Evolutionary conservation across 345 rosid genomes (phyloP).

Genomic region (Linum trigynum): DNA sequence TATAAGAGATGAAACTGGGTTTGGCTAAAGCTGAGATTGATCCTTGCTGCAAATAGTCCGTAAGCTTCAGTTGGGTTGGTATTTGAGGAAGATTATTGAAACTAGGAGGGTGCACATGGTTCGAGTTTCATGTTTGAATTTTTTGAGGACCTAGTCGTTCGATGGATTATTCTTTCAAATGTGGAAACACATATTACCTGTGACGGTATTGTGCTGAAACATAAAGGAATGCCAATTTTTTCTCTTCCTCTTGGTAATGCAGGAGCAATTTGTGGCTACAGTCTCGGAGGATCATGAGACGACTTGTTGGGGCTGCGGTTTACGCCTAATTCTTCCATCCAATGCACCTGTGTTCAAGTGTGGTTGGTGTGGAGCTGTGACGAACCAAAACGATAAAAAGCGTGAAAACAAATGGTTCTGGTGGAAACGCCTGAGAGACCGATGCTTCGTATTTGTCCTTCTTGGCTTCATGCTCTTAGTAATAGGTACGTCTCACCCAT

Average conservation of each 20-base stretch:
- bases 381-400: conserved; percentile 38
- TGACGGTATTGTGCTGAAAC: background rate
- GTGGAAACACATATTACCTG: too few species aligned
- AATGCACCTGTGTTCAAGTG: conserved; percentile 63
- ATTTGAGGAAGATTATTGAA: background rate
- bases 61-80: background rate
- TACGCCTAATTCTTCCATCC: conserved; percentile 62
- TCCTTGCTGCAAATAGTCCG: too few species aligned
- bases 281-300: conserved; percentile 48
- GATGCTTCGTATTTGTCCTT: conserved; percentile 57
- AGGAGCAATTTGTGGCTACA: conserved; percentile 45
- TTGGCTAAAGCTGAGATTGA: too few species aligned
- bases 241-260: conserved; percentile 6
- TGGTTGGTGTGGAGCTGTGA: conserved; percentile 96
- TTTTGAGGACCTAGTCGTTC: background rate
- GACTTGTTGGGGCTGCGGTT: conserved; percentile 93
- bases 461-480: conserved; percentile 59
- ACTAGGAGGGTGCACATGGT: background rate
- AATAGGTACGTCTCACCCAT: conserved; percentile 42
- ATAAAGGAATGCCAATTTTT: background rate
- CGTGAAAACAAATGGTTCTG: conserved; percentile 40
- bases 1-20: too few species aligned
- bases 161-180: too few species aligned
- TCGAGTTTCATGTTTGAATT: background rate
- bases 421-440: conserved; percentile 81